Conservation (phyloP, 805 yeast species). For the Candida insectorum region DNA sequence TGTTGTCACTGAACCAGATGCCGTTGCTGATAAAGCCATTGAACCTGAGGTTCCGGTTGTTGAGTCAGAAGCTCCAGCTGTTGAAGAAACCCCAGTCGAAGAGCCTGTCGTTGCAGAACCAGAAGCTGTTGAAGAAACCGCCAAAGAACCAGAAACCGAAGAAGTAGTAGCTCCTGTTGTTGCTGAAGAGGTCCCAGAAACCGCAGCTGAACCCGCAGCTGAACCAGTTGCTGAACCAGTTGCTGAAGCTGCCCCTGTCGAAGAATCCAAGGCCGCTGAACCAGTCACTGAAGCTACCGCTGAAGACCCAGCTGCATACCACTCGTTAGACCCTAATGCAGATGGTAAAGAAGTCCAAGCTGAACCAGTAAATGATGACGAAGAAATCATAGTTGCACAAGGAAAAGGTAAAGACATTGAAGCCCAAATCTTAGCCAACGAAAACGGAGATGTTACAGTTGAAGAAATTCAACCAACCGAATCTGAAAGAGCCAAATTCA, state of each 20-base stretch:
- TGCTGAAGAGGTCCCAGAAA: slow-evolving; percentile 1
- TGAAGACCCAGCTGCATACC: slow-evolving; percentile 8
- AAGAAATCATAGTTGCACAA: slow-evolving; percentile 39
- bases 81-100: slow-evolving; percentile 12
- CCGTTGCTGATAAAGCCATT: slow-evolving; percentile 5
- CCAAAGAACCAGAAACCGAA: not conserved
- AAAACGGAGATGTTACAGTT: slow-evolving; percentile 32
- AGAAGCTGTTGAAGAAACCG: slow-evolving; percentile 3
- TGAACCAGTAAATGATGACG: slow-evolving; percentile 21
- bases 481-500: slow-evolving; percentile 34
- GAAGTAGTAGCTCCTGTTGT: slow-evolving; percentile 2
- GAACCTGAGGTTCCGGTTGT: not conserved
- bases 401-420: slow-evolving; percentile 32
- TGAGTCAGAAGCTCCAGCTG: slow-evolving; percentile 9
- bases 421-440: slow-evolving; percentile 32
- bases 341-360: slow-evolving; percentile 15
- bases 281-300: slow-evolving; percentile 5
- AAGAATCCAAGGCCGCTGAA: slow-evolving; percentile 1
- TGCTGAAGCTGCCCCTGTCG: slow-evolving; percentile 2
- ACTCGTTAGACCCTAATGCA: slow-evolving; percentile 20
- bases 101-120: slow-evolving; percentile 15
- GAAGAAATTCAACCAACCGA: slow-evolving; percentile 43
- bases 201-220: not conserved
- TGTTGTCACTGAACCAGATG: slow-evolving; percentile 15
- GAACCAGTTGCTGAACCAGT: slow-evolving; percentile 2